phyloP scores from a whole-genome alignment of 208 protist genomes.

The Leishmania gerbilli region DNA sequence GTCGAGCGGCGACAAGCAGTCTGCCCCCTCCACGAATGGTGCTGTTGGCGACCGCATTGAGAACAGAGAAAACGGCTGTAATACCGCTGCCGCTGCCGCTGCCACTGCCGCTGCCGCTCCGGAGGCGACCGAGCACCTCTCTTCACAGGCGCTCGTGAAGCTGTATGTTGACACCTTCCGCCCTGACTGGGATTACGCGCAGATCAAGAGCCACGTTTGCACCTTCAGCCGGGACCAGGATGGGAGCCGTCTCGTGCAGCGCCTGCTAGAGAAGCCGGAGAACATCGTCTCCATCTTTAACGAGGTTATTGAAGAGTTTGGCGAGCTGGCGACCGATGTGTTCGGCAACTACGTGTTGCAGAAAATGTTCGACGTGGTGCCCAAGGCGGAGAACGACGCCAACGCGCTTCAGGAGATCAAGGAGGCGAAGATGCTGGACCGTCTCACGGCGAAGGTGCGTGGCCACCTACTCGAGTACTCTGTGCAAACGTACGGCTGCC shows the following conservation, averaged over 20 bases:
- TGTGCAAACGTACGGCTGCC: constrained; percentile 96
- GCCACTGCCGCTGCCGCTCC: neutral
- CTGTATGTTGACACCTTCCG: constrained; percentile 55
- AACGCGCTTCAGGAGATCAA: constrained; percentile 2
- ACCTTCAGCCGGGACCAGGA: constrained; percentile 96
- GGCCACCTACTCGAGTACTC: constrained; percentile 90
- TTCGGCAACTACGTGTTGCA: constrained; percentile 99
- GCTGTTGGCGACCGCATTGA: constrained; percentile 21
- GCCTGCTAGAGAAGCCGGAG: constrained; percentile 89
- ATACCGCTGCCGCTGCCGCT: neutral
- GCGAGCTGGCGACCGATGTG: constrained; percentile 93
- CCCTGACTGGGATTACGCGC: constrained; percentile 50
- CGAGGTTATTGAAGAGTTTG: constrained; percentile 81
- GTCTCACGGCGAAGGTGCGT: constrained; percentile 68
- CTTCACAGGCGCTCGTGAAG: constrained; percentile 20
- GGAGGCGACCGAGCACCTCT: constrained; percentile 6
- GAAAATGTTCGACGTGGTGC: constrained; percentile 97
- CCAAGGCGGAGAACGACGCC: constrained; percentile 31
- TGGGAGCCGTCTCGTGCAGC: constrained; percentile 97
- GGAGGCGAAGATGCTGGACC: constrained; percentile 30
- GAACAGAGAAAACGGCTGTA: neutral
- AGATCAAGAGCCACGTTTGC: constrained; percentile 82
- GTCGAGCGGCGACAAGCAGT: constrained; percentile 13
- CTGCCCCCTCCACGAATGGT: constrained; percentile 10
- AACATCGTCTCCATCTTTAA: constrained; percentile 89